Conservation (phyloP, 495 filamentous ascomycete species). For the Physcia stellaris region DNA sequence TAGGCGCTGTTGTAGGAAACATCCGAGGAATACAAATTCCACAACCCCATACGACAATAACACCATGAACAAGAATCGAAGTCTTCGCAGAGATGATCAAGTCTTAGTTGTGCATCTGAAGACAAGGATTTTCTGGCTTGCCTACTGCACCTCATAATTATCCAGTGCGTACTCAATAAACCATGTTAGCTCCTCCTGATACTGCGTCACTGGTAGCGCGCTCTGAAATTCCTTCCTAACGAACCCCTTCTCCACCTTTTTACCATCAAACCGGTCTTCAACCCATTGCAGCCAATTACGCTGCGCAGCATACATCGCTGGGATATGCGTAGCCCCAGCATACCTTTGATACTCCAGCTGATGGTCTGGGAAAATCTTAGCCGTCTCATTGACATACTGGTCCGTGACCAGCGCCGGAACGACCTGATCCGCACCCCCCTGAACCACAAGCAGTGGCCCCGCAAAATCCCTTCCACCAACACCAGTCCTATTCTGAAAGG, state of each 20-base stretch:
- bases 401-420: conserved; percentile 10
- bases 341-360: conserved; percentile 19
- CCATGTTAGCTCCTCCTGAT: conserved; percentile 4
- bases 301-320: conserved; percentile 17
- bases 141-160: no score
- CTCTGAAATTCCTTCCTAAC: not conserved
- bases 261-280: conserved; percentile 20
- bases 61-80: no score
- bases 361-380: conserved; percentile 8
- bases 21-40: no score
- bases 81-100: no score
- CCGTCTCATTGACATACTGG: conserved; percentile 17
- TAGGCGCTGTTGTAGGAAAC: no score
- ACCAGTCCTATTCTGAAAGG: conserved; percentile 2
- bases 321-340: conserved; percentile 18
- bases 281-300: conserved; percentile 25
- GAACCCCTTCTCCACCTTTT: conserved; percentile 2
- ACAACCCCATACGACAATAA: no score
- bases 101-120: no score
- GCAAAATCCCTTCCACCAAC: conserved; percentile 19
- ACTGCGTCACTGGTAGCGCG: not conserved
- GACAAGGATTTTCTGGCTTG: no score
- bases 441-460: conserved; percentile 27
- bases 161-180: conserved; percentile 1
- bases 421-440: conserved; percentile 20